Evolutionary conservation across 2,329 filamentous ascomycete genomes (phyloP), one percentile per base, ranked within the genome.

Genomic region (Botrytis hyacinthi): DNA sequence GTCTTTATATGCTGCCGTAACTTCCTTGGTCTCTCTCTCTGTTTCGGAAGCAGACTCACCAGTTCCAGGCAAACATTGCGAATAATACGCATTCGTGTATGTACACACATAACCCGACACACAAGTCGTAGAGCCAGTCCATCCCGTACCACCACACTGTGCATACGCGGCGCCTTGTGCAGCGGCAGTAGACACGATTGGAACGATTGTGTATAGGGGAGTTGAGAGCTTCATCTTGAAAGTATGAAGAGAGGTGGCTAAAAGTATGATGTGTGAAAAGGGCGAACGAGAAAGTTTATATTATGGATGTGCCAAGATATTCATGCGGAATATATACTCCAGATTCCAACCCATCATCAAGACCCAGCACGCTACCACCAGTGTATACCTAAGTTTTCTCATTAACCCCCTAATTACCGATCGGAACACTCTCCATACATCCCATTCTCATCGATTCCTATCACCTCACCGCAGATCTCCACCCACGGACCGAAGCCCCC

Each of bases 21-120:
- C 7, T 57, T n/a, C 16, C 20, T 37, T 35, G 9, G 2, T n/a
- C 42, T 51, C 12, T 51, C 10, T 6, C 40, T 42, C 20, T 4
- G 12, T 44, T 2, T 7, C 46, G 37, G 22, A 22, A 26, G 4
- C 7, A 63, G 10, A 60, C 68, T 71, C 10, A 73, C 72, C 48
- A 26, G 62, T 74, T 18, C 74, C 74, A 65, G 76, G 75, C 18
- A 78, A 26, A 72, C 81, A 82, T 75, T 82, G 81, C 14, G 77
- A 79, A 70, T 81, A 82, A 66, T 79, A 82, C 0, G 75, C 65
- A 74, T 79, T 81, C n/a, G 63, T 57, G 32, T 37, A 71, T 29
- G 74, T 73, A 73, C 80, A 82, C 51, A 73, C 74, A 67, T 77
- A 81, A 32, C 80, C 81, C 10, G 79, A 76, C 26, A 78, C 77